These are phyloP conservation scores for Leptomonas pyrrhocoris DNA, from an alignment of 208 protist species.

Conservation along the genomic window DNA sequence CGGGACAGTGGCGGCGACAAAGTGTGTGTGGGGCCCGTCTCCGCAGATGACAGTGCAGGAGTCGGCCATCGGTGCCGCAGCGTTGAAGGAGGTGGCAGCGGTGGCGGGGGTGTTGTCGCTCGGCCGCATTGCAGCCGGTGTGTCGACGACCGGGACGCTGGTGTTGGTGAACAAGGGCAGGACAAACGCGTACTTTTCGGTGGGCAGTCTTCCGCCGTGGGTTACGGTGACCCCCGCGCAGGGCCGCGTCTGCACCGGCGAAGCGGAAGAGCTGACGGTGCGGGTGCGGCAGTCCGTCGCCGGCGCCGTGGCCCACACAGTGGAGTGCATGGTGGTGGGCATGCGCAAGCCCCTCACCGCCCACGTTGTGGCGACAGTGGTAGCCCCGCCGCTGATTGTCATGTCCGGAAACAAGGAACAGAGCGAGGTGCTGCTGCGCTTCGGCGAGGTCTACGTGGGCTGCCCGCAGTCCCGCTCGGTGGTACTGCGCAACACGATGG, in stretches of 20 bases:
- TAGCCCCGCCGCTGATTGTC: constrained; percentile 67
- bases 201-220: constrained; percentile 66
- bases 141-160: constrained; percentile 39
- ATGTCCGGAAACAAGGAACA: constrained; percentile 46
- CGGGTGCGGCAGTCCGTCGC: constrained; percentile 45
- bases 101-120: constrained; percentile 72
- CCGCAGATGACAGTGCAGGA: constrained; percentile 7
- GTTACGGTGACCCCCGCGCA: constrained; percentile 69
- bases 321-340: constrained; percentile 82
- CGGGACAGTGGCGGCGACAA: constrained; percentile 67
- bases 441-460: constrained; percentile 87
- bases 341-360: constrained; percentile 74
- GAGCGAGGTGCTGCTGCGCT: constrained; percentile 84
- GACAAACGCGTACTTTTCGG: constrained; percentile 77
- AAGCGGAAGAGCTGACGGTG: constrained; percentile 73
- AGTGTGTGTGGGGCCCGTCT: constrained; percentile 56
- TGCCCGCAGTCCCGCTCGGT: constrained; percentile 50
- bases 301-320: constrained; percentile 30
- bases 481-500: constrained; percentile 75
- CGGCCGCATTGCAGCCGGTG: constrained; percentile 72
- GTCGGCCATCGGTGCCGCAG: constrained; percentile 1
- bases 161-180: constrained; percentile 65
- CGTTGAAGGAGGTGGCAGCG: constrained; percentile 6
- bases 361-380: constrained; percentile 68
- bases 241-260: constrained; percentile 69